Evolutionary conservation across 768 basidiomycete genomes (phyloP), one percentile per base, ranked within the genome.

Genomic region (Chalciporus sphaerocephalus): DNA sequence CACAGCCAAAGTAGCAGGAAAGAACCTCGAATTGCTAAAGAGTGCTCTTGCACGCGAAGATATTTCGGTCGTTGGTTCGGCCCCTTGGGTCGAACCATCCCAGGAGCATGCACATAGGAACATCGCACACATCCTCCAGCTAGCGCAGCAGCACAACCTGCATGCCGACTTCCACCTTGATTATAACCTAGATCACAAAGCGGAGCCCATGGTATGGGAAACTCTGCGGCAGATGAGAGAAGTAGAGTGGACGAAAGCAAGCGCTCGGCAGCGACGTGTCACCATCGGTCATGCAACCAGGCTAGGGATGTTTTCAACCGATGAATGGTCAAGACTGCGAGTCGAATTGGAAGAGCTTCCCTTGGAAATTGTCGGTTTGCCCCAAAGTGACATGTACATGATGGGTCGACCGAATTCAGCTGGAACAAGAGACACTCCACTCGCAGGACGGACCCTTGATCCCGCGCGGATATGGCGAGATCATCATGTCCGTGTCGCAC

Each of bases 311-410:
- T 75, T 81, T 58, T 64, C 73, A 6, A 49, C 59, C 5, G 60
- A 55, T 30, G 68, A 82, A 55, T 79, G 80, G 77, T 54, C 56
- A 10, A 61, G 61, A 28, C 68, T 78, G 12, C 62, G 59, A n/a
- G 58, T 56, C 18, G 65, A 68, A 44, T 15, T 57, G 45, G 62
- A 64, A 4, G 65, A 61, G 13, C 67, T 81, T 20, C 75, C 80
- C 2, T 69, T 81, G 40, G 67, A 67, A 46, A 69, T 84, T 38
- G 75, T 84, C 6, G 74, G 76, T 5, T 66, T 85, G 18, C 81
- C 78, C 12, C 79, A 82, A 54, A 82, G 74, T 45, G 82, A 85
- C 52, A 68, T 83, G 55, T 85, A 84, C 66, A 83, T 83, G 76
- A 79, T 81, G 69, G 82, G 80, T 20, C 69, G 80, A 41, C 39